These are phyloP conservation scores for Hemisphaericaspora lyxosophila DNA, from an alignment of 1,139 yeast species.

Conservation along the genomic window DNA sequence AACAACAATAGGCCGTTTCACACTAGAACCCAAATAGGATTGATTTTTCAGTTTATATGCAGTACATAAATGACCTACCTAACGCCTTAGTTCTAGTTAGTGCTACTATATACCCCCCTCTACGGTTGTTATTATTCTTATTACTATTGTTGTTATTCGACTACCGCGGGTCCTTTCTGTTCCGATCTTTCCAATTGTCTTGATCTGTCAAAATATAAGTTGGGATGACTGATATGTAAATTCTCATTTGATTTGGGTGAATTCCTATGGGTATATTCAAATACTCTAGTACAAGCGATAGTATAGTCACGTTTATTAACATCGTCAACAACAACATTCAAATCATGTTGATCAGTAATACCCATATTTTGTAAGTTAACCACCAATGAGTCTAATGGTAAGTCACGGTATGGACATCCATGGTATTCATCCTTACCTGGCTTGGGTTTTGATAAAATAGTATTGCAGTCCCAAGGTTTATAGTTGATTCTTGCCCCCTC, in stretches of 20 bases:
- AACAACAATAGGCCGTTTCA: too few relatives aligned
- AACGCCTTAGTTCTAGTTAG: too few relatives aligned
- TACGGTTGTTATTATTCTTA: too few relatives aligned
- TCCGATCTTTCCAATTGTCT: constrained; percentile 35
- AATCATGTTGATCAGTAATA: constrained; percentile 59
- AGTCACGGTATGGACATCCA: constrained; percentile 91
- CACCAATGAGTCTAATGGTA: constrained; percentile 60
- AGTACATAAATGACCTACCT: too few relatives aligned
- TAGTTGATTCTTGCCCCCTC: constrained; percentile 89
- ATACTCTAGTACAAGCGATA: constrained; percentile 85
- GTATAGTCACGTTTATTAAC: constrained; percentile 70
- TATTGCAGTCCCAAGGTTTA: constrained; percentile 82
- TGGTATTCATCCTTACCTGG: constrained; percentile 75
- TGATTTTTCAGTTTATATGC: too few relatives aligned
- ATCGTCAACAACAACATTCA: constrained; percentile 64
- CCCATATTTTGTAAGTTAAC: constrained; percentile 65
- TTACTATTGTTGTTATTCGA: not conserved
- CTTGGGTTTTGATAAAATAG: constrained; percentile 68
- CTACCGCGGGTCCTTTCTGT: not conserved
- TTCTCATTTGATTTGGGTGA: constrained; percentile 37
- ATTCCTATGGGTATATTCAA: constrained; percentile 70
- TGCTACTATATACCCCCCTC: too few relatives aligned
- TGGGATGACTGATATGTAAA: constrained; percentile 77
- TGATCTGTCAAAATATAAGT: constrained; percentile 79
- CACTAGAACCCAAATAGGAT: too few relatives aligned